Evolutionary conservation across 345 rosid genomes (phyloP).

Genomic region (Euphorbia tirucalli): DNA sequence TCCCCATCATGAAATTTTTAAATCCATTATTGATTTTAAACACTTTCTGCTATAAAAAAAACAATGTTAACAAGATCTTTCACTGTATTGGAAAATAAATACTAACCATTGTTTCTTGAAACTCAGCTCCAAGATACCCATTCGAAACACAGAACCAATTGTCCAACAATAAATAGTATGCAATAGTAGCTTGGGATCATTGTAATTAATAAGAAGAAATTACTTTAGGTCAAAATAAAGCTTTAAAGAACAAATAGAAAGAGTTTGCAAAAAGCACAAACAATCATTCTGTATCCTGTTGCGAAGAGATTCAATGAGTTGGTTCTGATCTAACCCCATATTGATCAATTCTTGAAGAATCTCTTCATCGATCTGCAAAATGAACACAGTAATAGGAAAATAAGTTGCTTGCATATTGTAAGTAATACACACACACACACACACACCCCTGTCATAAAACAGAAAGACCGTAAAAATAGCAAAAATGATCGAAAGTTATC

Average conservation of each 20-base stretch:
- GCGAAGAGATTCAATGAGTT: conserved; percentile 69
- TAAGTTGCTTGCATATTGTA: not conserved
- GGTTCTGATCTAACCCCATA: conserved; percentile 73
- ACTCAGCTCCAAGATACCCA: conserved; percentile 76
- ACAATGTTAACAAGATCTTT: not conserved
- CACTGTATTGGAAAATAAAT: not conserved
- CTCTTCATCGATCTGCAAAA: conserved; percentile 82
- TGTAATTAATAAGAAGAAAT: too few species aligned
- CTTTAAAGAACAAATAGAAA: not conserved
- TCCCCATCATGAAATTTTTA: not conserved
- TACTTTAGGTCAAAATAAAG: not conserved
- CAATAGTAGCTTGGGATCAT: conserved; percentile 78
- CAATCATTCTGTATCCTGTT: conserved; percentile 80
- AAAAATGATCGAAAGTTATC: too few species aligned
- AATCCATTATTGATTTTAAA: not conserved
- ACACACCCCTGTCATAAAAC: too few species aligned
- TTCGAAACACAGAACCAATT: conserved; percentile 70
- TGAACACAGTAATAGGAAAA: not conserved
- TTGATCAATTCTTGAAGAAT: conserved; percentile 68
- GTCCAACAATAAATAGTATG: conserved; percentile 84
- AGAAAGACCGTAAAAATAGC: too few species aligned
- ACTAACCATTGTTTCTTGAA: conserved; percentile 65
- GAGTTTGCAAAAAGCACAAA: conserved; percentile 28
- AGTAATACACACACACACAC: too few species aligned
- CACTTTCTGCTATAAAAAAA: not conserved